Conservation (phyloP, 805 yeast genomes). For the Ogataea ganodermae region DNA sequence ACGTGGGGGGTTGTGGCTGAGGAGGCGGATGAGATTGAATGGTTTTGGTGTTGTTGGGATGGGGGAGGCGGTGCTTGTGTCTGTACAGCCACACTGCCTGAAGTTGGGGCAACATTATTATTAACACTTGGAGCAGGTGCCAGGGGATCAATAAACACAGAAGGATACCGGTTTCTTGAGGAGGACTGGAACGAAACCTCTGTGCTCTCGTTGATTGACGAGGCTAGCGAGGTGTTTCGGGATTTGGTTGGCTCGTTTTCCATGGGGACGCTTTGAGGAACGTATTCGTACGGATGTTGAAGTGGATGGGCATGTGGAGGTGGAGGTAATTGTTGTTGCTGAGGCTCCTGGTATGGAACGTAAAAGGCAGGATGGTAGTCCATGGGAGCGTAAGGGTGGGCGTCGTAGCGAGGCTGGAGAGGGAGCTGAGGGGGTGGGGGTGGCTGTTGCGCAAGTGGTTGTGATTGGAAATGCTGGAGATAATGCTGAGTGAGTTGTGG, state of each 20-base stretch:
- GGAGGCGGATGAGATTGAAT: neutral
- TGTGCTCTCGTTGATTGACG: slow-evolving; percentile 25
- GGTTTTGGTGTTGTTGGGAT: too few species aligned
- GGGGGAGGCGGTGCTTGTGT: slow-evolving; percentile 1
- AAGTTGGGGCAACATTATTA: neutral
- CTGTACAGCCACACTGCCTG: neutral
- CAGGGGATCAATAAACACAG: slow-evolving; percentile 51
- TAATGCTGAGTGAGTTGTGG: neutral
- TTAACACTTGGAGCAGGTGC: slow-evolving; percentile 40
- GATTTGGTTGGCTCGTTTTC: slow-evolving; percentile 13
- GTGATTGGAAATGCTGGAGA: slow-evolving; percentile 5
- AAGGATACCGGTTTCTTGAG: slow-evolving; percentile 46
- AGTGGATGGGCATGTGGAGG: slow-evolving; percentile 8
- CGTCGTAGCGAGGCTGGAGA: slow-evolving; percentile 9
- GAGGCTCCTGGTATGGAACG: slow-evolving; percentile 20
- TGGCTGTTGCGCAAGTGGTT: slow-evolving; percentile 11
- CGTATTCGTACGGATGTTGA: slow-evolving; percentile 13
- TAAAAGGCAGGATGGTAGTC: slow-evolving; percentile 23
- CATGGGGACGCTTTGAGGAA: slow-evolving; percentile 5
- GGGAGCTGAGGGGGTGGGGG: neutral
- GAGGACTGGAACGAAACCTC: slow-evolving; percentile 30
- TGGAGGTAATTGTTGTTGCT: slow-evolving; percentile 5
- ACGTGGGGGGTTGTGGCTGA: slow-evolving; percentile 4
- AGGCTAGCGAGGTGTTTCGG: slow-evolving; percentile 19
- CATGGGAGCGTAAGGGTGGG: slow-evolving; percentile 19